phyloP scores from a whole-genome alignment of 2,329 filamentous ascomycete genomes.

The Ophiostoma piceae region DNA sequence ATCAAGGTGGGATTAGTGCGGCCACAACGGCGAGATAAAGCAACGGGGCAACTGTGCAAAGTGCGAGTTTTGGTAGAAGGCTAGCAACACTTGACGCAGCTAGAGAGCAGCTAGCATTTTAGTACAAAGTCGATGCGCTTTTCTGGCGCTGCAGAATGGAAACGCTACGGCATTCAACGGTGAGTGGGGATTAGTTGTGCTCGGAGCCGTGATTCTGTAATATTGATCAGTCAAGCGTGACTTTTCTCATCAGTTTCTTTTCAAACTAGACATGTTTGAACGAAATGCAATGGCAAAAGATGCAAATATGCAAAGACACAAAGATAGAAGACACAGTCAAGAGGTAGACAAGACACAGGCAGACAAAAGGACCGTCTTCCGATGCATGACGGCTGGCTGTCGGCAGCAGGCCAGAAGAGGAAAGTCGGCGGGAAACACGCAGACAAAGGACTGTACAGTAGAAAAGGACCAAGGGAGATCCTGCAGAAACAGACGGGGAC shows the following conservation, averaged over 20 bases:
- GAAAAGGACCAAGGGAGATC: background rate
- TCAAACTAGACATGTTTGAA: background rate
- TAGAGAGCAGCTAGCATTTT: background rate
- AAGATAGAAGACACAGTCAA: no score
- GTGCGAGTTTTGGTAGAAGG: no score
- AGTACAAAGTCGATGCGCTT: background rate
- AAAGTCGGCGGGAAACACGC: background rate
- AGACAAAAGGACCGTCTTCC: slow-evolving; percentile 1
- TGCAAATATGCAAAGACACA: no score
- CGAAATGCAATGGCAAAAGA: background rate
- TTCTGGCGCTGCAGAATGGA: background rate
- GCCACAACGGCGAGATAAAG: background rate
- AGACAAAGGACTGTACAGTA: background rate
- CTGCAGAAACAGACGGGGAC: background rate
- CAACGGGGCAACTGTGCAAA: background rate
- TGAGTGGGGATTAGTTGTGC: background rate
- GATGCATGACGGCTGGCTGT: background rate
- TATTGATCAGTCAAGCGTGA: background rate
- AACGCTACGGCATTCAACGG: background rate
- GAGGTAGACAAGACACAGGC: no score
- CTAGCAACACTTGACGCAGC: background rate
- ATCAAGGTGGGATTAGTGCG: background rate
- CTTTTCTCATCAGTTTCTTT: no score
- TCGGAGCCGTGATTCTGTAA: background rate
- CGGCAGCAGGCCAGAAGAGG: background rate